Evolutionary conservation across 2,329 filamentous ascomycete genomes (phyloP), one percentile per base, ranked within the genome.

Genomic region (Xylariaceae sp.): DNA sequence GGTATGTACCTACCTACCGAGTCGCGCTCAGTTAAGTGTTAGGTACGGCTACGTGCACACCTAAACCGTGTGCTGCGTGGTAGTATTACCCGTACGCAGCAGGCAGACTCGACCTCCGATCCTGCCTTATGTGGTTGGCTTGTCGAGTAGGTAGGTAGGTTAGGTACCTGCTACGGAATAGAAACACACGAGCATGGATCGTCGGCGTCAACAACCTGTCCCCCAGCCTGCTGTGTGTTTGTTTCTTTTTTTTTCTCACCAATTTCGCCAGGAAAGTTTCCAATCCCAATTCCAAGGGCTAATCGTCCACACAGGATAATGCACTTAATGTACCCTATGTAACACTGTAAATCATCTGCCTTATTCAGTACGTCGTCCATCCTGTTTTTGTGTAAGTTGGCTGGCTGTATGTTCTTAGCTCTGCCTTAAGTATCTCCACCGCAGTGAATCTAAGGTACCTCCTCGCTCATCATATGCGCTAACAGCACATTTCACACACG

Each of bases 201-300:
- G 53, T 56, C 44, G 51, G 37, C 57, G 56, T 62, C 45, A 50
- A 57, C 60, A 63, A 42, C 11, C 11, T 42, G 63, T 63, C 60
- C 66, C 64, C 62, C 42, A n/a, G 5, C 5, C 42, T 30, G 23
- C 23, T 30, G 23, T 30, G 23, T 30, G 23, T 55, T 59, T 60
- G 45, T 10, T 61, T 64, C 69, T 68, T 69, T 69, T 66, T 63
- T 57, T 56, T 23, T 53, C 57, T 51, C 23, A 6, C 30, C 49
- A 65, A 65, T 50, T 56, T 45, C 6, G 11, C 37, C 37, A 42
- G 37, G 37, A 42, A 45, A 45, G n/a, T 61, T 62, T 57, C 63
- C 58, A 67, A 61, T 62, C 61, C 49, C 61, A 62, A 51, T 53
- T 15, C 55, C 13, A 45, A 57, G 49, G 61, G 66, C 69, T 68